Percentiles rank a stretch among this genome's conserved stretches.
phyloP scores from a whole-genome alignment of 345 rosid genomes.

The Eucalyptus tenuipes region DNA sequence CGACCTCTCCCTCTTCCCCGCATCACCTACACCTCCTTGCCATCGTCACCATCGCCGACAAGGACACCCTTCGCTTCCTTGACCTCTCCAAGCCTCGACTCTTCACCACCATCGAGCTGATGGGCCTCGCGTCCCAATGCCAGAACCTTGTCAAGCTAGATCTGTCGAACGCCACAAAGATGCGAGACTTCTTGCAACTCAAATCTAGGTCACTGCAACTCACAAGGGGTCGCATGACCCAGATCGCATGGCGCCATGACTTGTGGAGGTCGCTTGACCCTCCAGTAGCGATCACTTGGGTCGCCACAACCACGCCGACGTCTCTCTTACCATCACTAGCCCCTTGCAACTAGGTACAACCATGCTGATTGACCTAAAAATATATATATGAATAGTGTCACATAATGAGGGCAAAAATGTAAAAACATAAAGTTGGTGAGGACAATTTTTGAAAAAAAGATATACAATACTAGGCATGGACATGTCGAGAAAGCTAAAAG shows the following conservation, averaged over 20 bases:
- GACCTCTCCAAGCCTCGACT: slow-evolving; percentile 41
- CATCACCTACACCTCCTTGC: slow-evolving; percentile 18
- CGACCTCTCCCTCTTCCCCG: slow-evolving; percentile 52
- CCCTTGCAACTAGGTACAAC: no score
- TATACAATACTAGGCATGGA: no score
- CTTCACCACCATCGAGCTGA: slow-evolving; percentile 23
- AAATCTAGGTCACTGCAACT: no score
- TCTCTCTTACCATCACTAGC: no score
- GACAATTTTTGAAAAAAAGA: no score
- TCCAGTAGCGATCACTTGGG: no score
- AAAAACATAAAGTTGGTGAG: no score
- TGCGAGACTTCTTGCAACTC: slow-evolving; percentile 5
- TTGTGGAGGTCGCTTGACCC: no score
- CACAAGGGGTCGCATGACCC: fast-evolving
- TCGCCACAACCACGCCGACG: fast-evolving
- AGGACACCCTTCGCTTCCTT: slow-evolving; percentile 12
- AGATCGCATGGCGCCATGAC: no score
- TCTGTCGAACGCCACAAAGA: slow-evolving; percentile 27
- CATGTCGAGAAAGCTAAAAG: no score
- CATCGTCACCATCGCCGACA: slow-evolving; percentile 4
- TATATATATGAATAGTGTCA: fast-evolving
- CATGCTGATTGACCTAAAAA: no score
- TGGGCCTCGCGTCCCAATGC: slow-evolving; percentile 20
- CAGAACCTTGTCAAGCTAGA: slow-evolving; percentile 30
- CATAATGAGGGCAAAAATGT: no score